Base-by-base conservation (phyloP, 495 filamentous ascomycete genomes). In the Neurospora cerealis region DNA sequence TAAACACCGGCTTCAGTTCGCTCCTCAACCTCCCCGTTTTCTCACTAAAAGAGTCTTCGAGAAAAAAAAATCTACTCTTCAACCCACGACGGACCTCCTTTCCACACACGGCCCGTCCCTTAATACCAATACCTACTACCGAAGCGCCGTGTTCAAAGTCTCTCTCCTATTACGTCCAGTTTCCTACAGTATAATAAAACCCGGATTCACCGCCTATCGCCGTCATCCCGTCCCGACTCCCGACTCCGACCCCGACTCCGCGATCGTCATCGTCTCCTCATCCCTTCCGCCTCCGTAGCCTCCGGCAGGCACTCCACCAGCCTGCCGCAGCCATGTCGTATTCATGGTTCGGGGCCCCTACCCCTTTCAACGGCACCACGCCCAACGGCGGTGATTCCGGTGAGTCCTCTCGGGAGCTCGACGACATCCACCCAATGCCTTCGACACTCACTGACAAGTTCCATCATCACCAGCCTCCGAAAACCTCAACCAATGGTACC, bases 401-500 rank as follows among this genome's bases (percentile, higher is more conserved):
- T 97, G 90, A 78, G 93, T 88, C 70, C 40, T 34, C 32, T 69
- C 39, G n/a, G 42, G 34, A 66, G 21, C 34, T 60, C 46, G 70
- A 72, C 69, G 54, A 74, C 42, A 13, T 21, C 62, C 71, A 73
- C 48, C 72, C 77, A 71, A 70, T 10, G 72, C 76, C 11, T 72
- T 72, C 41, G 76, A 75, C 46, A 46, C 82, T 75, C 44, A 41
- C 83, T 75, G 76, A 81, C 70, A 73, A 28, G 73, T 74, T 71
- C 75, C 74, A 71, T 74, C 36, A 8, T 48, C 41, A 36, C 44
- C 74, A 94, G 91, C 86, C 74, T 83, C 79, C 78, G 91, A 93
- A 78, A 94, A 94, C 83, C 78, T 96, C 76, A 97, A 97, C 85
- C 94, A 95, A 91, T 95, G 94, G 93, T 88, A 85, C 78, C 80